Evolutionary conservation across 306 rosid genomes (phyloP).

Genomic region (Ormosia semicastrata): DNA sequence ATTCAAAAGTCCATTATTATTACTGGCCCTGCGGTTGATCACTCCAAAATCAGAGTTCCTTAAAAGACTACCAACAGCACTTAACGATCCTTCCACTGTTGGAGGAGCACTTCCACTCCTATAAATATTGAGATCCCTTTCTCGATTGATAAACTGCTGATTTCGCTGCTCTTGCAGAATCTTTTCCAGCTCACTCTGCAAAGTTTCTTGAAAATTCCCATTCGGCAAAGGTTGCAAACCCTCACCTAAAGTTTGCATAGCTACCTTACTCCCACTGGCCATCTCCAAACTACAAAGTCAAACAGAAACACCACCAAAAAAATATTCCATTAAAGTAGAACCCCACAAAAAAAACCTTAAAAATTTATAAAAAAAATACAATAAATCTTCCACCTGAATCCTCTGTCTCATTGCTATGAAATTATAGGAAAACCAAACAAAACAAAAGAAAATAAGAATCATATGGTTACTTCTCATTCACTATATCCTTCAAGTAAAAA

Average conservation of each 20-base stretch:
- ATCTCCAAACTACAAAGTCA: slow-evolving; percentile 48
- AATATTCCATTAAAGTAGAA: background rate
- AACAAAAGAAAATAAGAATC: slow-evolving; percentile 3
- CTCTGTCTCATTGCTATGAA: slow-evolving; percentile 1
- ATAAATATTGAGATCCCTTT: slow-evolving; percentile 69
- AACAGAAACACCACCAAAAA: slow-evolving; percentile 6
- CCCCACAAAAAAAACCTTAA: background rate
- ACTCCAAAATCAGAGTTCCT: slow-evolving; percentile 52
- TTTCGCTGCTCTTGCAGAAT: slow-evolving; percentile 70
- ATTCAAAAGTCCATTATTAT: slow-evolving; percentile 52
- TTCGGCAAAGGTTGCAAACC: slow-evolving; percentile 36
- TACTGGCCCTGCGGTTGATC: slow-evolving; percentile 16
- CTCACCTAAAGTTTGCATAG: slow-evolving; percentile 33
- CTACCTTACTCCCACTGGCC: slow-evolving; percentile 63
- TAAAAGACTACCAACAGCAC: slow-evolving; percentile 71
- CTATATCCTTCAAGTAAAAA: slow-evolving; percentile 20
- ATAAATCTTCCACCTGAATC: slow-evolving; percentile 9
- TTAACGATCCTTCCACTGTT: slow-evolving; percentile 88
- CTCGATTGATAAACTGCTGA: slow-evolving; percentile 49
- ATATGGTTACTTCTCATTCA: background rate
- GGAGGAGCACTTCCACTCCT: slow-evolving; percentile 99
- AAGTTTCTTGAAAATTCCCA: slow-evolving; percentile 59
- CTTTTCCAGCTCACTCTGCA: slow-evolving; percentile 74
- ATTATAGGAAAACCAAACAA: slow-evolving; percentile 7
- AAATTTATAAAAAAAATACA: too few species aligned